Evolutionary conservation across 2,329 filamentous ascomycete genomes (phyloP).

Genomic region (Phaeosphaeriaceae sp.): DNA sequence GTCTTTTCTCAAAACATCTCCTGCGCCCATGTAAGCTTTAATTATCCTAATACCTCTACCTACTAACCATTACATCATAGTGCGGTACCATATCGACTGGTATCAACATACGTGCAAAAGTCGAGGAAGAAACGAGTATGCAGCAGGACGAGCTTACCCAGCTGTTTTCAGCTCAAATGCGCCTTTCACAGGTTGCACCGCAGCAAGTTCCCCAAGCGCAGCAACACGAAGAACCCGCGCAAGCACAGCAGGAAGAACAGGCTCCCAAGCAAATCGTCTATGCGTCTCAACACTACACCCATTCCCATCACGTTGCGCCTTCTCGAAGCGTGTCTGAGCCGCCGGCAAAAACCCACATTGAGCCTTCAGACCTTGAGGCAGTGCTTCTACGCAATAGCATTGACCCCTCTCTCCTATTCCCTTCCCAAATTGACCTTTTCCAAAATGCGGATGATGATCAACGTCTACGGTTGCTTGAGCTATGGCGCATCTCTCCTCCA

Average conservation of each 20-base stretch:
- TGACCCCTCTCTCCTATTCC: conserved; percentile 71
- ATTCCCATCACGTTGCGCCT: conserved; percentile 70
- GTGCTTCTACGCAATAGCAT: conserved; percentile 72
- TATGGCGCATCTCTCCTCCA: conserved; percentile 84
- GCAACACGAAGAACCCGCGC: conserved; percentile 16
- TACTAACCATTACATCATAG: conserved; percentile 51
- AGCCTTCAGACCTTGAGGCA: conserved; percentile 56
- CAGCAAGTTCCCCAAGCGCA: conserved; percentile 52
- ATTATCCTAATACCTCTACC: conserved; percentile 10
- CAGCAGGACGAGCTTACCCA: conserved; percentile 81
- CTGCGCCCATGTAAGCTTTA: conserved; percentile 55
- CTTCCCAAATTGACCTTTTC: conserved; percentile 80
- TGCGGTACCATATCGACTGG: conserved; percentile 51
- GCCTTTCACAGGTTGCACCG: conserved; percentile 55
- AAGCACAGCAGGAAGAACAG: conserved; percentile 24
- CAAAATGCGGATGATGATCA: conserved; percentile 75
- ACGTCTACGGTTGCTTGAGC: conserved; percentile 75
- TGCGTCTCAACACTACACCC: conserved; percentile 83
- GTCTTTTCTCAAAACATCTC: conserved; percentile 53
- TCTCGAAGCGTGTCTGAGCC: conserved; percentile 32
- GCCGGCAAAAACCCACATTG: conserved; percentile 42
- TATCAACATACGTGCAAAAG: conserved; percentile 49
- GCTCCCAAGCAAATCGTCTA: conserved; percentile 66
- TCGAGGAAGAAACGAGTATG: conserved; percentile 53
- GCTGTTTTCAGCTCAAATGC: conserved; percentile 79